These are phyloP conservation scores for Adansonia gregorii DNA, from an alignment of 441 rosid genomes.

Conservation along the genomic window DNA sequence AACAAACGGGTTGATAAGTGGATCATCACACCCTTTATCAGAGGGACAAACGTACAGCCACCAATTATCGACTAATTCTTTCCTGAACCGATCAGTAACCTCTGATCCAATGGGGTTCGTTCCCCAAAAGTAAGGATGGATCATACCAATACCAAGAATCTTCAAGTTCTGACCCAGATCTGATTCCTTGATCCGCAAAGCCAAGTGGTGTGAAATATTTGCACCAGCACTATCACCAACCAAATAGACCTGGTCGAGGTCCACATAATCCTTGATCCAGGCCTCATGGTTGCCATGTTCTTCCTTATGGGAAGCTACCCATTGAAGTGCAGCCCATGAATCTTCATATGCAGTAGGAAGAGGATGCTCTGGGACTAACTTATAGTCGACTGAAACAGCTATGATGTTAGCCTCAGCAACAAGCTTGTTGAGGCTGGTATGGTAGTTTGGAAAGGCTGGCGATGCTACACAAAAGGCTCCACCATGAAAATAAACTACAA, in stretches of 20 bases:
- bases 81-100: conserved; percentile 43
- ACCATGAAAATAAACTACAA: conserved; percentile 79
- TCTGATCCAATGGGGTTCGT: conserved; percentile 60
- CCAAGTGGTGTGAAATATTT: conserved; percentile 67
- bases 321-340: conserved; percentile 59
- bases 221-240: conserved; percentile 50
- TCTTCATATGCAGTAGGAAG: conserved; percentile 72
- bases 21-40: conserved; percentile 66
- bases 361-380: conserved; percentile 72
- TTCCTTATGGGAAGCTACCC: conserved; percentile 41
- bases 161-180: conserved; percentile 31
- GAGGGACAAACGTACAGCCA: conserved; percentile 68
- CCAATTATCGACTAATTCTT: conserved; percentile 66
- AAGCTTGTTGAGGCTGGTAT: conserved; percentile 56
- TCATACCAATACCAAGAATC: conserved; percentile 65
- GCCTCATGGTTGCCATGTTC: not conserved
- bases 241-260: conserved; percentile 51
- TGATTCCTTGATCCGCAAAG: conserved; percentile 42
- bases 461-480: conserved; percentile 70
- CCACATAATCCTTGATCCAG: conserved; percentile 57
- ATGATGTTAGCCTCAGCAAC: conserved; percentile 55
- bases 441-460: conserved; percentile 57
- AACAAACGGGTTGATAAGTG: conserved; percentile 63
- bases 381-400: conserved; percentile 64
- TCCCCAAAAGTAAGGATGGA: conserved; percentile 82